phyloP scores from a whole-genome alignment of 805 yeast species.

The Scheffersomyces stipitis region DNA sequence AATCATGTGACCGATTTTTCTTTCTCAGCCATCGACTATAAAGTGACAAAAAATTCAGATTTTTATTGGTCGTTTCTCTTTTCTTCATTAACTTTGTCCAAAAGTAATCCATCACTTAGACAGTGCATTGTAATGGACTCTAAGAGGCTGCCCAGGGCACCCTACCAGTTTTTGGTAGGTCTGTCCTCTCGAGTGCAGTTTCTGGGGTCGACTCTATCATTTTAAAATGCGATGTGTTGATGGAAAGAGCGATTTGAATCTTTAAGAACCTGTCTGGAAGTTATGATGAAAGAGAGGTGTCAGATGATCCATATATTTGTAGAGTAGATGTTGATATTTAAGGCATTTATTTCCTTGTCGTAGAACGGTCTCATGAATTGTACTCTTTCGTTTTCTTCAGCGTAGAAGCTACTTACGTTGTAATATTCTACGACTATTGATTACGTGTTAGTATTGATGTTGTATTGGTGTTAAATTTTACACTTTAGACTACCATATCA shows the following conservation, averaged over 20 bases:
- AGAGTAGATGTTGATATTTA: no score
- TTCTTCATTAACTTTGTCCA: conserved; percentile 58
- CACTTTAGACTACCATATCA: no score
- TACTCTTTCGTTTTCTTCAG: no score
- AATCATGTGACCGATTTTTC: no score
- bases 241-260: conserved; percentile 44
- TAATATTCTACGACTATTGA: no score
- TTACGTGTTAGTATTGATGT: no score
- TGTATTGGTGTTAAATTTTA: no score
- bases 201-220: conserved; percentile 18
- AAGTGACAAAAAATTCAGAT: not conserved
- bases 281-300: conserved; percentile 51
- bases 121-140: conserved; percentile 53
- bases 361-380: no score
- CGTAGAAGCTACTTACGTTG: no score
- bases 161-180: conserved; percentile 33
- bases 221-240: conserved; percentile 44
- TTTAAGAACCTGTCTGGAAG: conserved; percentile 54
- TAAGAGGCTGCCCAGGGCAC: conserved; percentile 12
- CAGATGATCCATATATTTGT: conserved; percentile 44
- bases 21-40: no score
- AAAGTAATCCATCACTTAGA: conserved; percentile 67
- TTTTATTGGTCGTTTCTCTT: conserved; percentile 6
- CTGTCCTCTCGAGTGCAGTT: conserved; percentile 4
- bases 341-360: no score